Evolutionary conservation across 495 filamentous ascomycete genomes (phyloP).

Genomic region (Ascodesmis nigricans): DNA sequence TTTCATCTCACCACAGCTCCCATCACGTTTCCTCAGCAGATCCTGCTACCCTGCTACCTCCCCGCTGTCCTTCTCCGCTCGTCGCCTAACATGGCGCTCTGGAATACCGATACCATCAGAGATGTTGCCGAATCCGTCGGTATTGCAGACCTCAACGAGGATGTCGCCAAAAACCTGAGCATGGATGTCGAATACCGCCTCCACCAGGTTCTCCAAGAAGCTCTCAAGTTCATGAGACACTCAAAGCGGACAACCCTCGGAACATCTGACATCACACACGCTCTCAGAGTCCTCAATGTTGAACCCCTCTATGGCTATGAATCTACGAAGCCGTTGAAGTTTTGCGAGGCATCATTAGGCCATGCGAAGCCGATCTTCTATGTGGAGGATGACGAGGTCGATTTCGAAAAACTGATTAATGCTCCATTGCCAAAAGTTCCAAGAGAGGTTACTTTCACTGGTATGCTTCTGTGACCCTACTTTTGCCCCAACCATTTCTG

Average conservation of each 20-base stretch:
- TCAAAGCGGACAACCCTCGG: constrained; percentile 59
- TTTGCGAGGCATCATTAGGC: constrained; percentile 81
- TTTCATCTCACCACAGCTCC: too few species aligned
- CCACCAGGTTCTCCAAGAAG: constrained; percentile 75
- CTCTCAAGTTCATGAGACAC: constrained; percentile 85
- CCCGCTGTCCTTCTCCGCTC: too few species aligned
- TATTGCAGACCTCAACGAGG: constrained; percentile 52
- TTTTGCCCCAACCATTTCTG: constrained; percentile 4
- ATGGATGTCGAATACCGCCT: constrained; percentile 91
- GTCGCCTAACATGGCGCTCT: constrained; percentile 39
- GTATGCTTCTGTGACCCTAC: constrained; percentile 30
- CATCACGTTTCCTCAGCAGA: too few species aligned
- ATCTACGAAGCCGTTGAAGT: constrained; percentile 60
- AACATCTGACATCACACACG: constrained; percentile 67
- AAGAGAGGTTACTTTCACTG: constrained; percentile 74
- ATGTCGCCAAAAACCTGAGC: constrained; percentile 60
- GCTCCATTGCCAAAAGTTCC: constrained; percentile 84
- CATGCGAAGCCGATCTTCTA: constrained; percentile 94
- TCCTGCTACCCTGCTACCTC: too few species aligned
- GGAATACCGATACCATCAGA: constrained; percentile 87
- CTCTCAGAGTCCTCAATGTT: constrained; percentile 64
- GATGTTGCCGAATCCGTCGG: constrained; percentile 93
- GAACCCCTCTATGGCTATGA: constrained; percentile 95
- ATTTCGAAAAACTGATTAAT: constrained; percentile 97
- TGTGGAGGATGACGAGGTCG: constrained; percentile 93